phyloP scores from a whole-genome alignment of 192 early-diverging fungal species.

The Backusella sp. region DNA sequence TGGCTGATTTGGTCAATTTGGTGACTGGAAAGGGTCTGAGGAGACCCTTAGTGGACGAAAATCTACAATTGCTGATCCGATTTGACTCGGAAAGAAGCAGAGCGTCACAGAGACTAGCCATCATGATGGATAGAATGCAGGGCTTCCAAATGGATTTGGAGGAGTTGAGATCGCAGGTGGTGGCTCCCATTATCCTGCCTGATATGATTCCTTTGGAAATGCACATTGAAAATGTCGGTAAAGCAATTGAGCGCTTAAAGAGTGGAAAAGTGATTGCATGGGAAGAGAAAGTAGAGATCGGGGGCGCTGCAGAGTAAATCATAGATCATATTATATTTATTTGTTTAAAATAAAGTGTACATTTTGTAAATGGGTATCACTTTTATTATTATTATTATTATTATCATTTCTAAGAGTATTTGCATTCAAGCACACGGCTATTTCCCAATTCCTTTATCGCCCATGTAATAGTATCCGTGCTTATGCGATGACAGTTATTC shows the following conservation, averaged over 20 bases:
- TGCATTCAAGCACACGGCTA: not conserved
- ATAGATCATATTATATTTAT: not conserved
- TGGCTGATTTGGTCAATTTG: conserved; percentile 35
- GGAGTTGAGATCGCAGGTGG: conserved; percentile 43
- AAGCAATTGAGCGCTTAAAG: conserved; percentile 37
- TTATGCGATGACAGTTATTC: conserved; percentile 3
- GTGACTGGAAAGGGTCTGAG: conserved; percentile 35
- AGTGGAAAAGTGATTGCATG: conserved; percentile 32
- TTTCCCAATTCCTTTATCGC: not conserved
- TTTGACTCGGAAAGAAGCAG: conserved; percentile 42
- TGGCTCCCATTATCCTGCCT: conserved; percentile 33
- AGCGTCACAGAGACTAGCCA: conserved; percentile 38
- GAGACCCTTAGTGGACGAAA: conserved; percentile 34
- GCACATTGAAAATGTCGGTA: conserved; percentile 42
- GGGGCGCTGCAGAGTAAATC: not conserved
- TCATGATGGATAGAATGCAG: conserved; percentile 44
- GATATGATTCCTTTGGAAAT: conserved; percentile 36
- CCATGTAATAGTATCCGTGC: not conserved
- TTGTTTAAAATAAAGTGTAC: not conserved
- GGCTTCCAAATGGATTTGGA: conserved; percentile 54
- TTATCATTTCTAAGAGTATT: not conserved
- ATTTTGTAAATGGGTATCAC: not conserved
- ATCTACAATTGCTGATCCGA: conserved; percentile 36
- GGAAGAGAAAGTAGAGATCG: conserved; percentile 12
- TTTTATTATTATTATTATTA: no score